phyloP scores from a whole-genome alignment of 768 basidiomycete species.

The Favolaschia claudopus region DNA sequence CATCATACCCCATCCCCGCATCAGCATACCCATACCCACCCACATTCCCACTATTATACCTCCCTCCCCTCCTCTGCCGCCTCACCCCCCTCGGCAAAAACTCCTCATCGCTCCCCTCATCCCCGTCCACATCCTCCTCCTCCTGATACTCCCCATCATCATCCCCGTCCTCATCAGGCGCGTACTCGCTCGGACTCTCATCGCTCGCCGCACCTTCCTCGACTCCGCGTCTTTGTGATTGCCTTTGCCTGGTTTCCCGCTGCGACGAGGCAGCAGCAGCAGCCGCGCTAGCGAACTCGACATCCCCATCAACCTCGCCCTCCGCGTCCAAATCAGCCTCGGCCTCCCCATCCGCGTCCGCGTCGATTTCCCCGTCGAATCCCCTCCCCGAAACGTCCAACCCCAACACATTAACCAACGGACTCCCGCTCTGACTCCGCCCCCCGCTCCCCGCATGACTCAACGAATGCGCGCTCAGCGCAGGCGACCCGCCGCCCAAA shows the following conservation, averaged over 20 bases:
- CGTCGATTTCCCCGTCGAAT: background rate
- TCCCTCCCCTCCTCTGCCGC: background rate
- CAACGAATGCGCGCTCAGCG: background rate
- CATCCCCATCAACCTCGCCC: constrained; percentile 30
- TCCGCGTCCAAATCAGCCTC: constrained; percentile 17
- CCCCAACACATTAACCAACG: background rate
- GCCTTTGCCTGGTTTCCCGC: background rate
- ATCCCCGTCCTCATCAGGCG: constrained; percentile 19
- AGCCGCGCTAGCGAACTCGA: constrained; percentile 30
- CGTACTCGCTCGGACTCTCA: constrained; percentile 26
- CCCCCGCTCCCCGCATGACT: background rate
- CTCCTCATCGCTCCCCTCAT: constrained; percentile 42
- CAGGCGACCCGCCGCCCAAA: background rate
- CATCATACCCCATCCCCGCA: background rate
- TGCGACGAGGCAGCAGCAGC: constrained; percentile 15
- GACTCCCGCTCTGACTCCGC: background rate
- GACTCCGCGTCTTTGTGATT: too few relatives aligned
- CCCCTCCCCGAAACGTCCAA: background rate
- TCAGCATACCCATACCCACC: constrained; percentile 18
- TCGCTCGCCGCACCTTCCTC: constrained; percentile 7
- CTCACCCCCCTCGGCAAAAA: constrained; percentile 7
- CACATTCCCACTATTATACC: constrained; percentile 11
- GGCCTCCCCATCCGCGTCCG: background rate
- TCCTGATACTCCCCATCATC: too few relatives aligned
- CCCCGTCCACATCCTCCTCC: constrained; percentile 28